Conservation (phyloP, 306 rosid genomes). For the Gynostemma pentaphyllum region DNA sequence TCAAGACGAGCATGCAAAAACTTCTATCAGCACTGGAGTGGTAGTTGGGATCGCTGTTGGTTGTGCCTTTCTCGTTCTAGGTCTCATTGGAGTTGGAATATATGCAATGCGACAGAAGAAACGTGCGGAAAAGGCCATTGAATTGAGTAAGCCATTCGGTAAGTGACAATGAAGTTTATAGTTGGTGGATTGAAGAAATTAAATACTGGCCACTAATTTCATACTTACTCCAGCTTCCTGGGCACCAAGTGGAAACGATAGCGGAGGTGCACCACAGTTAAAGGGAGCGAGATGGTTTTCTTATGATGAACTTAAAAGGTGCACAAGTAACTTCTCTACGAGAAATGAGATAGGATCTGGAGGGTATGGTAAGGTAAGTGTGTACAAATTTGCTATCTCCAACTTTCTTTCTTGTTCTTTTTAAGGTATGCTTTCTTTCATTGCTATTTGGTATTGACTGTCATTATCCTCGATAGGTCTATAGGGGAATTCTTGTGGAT, state of each 20-base stretch:
- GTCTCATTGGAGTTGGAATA: slow-evolving; percentile 47
- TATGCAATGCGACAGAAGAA: slow-evolving; percentile 82
- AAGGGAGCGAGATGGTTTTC: slow-evolving; percentile 99
- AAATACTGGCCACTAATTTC: slow-evolving; percentile 11
- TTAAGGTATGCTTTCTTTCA: neutral
- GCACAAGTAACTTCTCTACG: slow-evolving; percentile 60
- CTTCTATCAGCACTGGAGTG: slow-evolving; percentile 33
- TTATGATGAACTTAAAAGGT: slow-evolving; percentile 74
- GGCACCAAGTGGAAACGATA: slow-evolving; percentile 85
- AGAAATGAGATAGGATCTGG: slow-evolving; percentile 74
- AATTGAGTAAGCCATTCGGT: slow-evolving; percentile 84
- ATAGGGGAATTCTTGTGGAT: slow-evolving; percentile 62
- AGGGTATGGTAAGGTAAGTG: slow-evolving; percentile 86
- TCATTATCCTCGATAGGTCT: slow-evolving; percentile 38
- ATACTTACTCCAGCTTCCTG: slow-evolving; percentile 59
- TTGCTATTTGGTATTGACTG: neutral
- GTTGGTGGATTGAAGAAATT: neutral
- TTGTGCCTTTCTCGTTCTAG: slow-evolving; percentile 43
- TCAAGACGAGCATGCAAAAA: slow-evolving; percentile 31
- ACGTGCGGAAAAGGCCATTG: slow-evolving; percentile 88
- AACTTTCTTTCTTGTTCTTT: neutral
- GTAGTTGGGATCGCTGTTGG: slow-evolving; percentile 48
- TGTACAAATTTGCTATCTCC: neutral
- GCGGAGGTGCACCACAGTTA: slow-evolving; percentile 91
- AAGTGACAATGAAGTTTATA: neutral